These are phyloP conservation scores for Lignosus rhinocerotis DNA, from an alignment of 1,284 basidiomycete species.

Conservation along the genomic window DNA sequence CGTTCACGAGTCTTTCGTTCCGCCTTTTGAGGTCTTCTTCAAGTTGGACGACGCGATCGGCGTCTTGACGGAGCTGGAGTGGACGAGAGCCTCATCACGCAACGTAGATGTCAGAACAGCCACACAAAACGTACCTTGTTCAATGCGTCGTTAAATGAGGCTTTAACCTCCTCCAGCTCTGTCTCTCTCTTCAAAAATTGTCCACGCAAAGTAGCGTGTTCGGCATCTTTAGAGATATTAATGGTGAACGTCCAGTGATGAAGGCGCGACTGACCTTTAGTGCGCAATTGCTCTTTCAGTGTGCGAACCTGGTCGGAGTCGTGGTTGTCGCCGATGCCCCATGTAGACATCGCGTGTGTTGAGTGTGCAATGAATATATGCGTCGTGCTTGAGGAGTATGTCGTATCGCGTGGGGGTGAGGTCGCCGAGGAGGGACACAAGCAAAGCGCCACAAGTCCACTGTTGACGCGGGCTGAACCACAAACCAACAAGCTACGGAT, in stretches of 20 bases:
- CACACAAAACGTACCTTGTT: slow-evolving; percentile 49
- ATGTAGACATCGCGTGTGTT: slow-evolving; percentile 49
- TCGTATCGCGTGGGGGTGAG: slow-evolving; percentile 7
- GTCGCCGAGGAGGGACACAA: slow-evolving; percentile 10
- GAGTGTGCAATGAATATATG: not conserved
- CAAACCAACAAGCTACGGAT: slow-evolving; percentile 20
- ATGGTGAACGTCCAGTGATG: not conserved
- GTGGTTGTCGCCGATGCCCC: slow-evolving; percentile 58
- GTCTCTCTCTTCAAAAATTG: slow-evolving; percentile 54
- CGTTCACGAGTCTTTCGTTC: slow-evolving; percentile 55
- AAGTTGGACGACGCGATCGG: slow-evolving; percentile 54
- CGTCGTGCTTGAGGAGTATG: not conserved
- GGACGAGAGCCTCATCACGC: not conserved
- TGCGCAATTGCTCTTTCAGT: slow-evolving; percentile 59
- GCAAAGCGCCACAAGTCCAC: not conserved
- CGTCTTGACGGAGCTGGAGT: slow-evolving; percentile 57
- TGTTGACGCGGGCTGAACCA: slow-evolving; percentile 10
- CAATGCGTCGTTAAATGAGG: slow-evolving; percentile 54
- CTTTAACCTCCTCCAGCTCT: slow-evolving; percentile 55
- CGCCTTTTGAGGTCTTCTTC: slow-evolving; percentile 50
- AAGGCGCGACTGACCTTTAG: slow-evolving; percentile 53
- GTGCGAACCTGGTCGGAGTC: slow-evolving; percentile 59
- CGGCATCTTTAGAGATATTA: slow-evolving; percentile 13
- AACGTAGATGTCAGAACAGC: not conserved
- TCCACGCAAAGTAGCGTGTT: slow-evolving; percentile 57